Base-by-base conservation (phyloP, 1,284 basidiomycete genomes). In the Cystobasidiaceae sp. region DNA sequence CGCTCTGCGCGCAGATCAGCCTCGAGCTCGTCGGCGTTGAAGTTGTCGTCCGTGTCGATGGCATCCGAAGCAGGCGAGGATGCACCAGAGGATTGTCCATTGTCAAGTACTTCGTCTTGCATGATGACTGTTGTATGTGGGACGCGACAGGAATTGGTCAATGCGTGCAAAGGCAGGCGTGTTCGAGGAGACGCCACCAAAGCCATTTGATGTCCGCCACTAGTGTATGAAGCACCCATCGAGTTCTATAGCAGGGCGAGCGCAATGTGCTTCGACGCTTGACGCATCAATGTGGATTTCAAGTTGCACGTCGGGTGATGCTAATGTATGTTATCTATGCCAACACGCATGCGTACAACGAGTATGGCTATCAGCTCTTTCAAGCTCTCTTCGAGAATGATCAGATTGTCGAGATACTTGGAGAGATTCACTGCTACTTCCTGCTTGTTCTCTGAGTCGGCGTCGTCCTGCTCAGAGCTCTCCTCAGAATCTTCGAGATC, bases 361-460 rank as follows among this genome's bases (percentile, higher is more conserved):
- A 96, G 84, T 66, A 94, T 86, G 21, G 90, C 90, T 30, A 87
- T 85, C 52, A 96, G 78, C 77, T 98, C 94, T 79, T 97, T 96
- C 72, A 97, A 87, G 66, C 88, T 87, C 78, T 98, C 94, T 77
- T 98, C 93, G 67, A 98, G 77, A 55, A 98, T 85, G 21, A 98
- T 91, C 27, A 93, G 87, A 74, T 98, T 97, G 76, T 98, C 96
- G 72, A 98, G 79, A 64, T 96, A 76, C 69, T 85, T 85, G 32
- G 90, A 93, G 33, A 96, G 80, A 13, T 88, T 90, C 28, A 91
- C 82, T 17, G 76, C 44, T 17, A 27, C 34, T 23, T 51, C 60
- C 27, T 25, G 11, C 23, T 54, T 43, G 5, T 23, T 30, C 6
- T 33, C 37, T 30, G 80, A 25, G 77, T 77, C 11, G 34, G 67